Percentiles rank a stretch among this genome's conserved stretches.
Conservation (phyloP, 2,329 filamentous ascomycete genomes). For the Microsporum audouinii region DNA sequence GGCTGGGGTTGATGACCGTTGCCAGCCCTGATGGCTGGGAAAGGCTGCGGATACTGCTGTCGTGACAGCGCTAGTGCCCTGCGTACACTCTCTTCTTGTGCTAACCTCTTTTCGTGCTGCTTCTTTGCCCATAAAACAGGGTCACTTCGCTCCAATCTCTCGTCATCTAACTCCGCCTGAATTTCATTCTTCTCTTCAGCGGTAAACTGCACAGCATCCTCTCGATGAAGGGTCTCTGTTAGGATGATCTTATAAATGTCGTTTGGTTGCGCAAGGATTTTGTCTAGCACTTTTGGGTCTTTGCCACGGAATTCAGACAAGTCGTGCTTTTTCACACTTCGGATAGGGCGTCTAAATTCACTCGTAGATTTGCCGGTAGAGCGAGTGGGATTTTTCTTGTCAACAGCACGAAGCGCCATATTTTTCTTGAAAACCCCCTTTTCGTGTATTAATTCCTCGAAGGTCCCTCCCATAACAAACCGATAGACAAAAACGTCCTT, state of each 20-base stretch:
- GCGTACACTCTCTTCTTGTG: background rate
- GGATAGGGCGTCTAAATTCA: conserved; percentile 51
- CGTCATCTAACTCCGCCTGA: conserved; percentile 33
- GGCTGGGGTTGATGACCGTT: background rate
- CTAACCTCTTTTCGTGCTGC: conserved; percentile 12
- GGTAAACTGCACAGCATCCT: conserved; percentile 49
- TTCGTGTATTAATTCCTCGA: conserved; percentile 63
- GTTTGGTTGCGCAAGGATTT: conserved; percentile 24
- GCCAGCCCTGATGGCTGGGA: background rate
- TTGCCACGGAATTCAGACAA: conserved; percentile 47
- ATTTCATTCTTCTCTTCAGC: conserved; percentile 50
- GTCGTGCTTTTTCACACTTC: conserved; percentile 41
- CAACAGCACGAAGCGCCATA: conserved; percentile 66
- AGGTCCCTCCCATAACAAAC: conserved; percentile 65
- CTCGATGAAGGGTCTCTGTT: conserved; percentile 61
- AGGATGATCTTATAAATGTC: conserved; percentile 43
- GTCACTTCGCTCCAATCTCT: conserved; percentile 30
- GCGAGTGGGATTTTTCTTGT: conserved; percentile 66
- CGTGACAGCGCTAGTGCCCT: background rate
- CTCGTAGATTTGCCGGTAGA: conserved; percentile 45
- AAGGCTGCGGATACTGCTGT: background rate
- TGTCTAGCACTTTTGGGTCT: conserved; percentile 51
- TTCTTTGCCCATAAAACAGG: conserved; percentile 24
- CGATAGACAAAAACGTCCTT: conserved; percentile 79
- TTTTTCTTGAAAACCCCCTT: conserved; percentile 72